Conservation (phyloP, 768 basidiomycete species). For the Tephrocybe sp. region DNA sequence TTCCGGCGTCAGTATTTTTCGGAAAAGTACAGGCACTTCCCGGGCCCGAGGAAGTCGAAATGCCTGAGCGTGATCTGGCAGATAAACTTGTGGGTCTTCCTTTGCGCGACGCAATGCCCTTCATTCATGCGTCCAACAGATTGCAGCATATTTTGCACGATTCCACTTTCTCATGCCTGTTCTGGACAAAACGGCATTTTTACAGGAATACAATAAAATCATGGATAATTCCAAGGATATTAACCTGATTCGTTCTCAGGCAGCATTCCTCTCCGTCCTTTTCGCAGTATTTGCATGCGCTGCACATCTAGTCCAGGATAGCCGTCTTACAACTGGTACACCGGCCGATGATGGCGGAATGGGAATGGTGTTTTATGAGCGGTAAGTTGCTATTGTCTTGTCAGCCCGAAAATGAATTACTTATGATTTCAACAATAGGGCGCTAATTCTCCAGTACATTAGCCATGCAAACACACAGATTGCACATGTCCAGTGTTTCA, state of each 20-base stretch:
- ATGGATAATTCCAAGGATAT: constrained; percentile 69
- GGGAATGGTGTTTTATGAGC: constrained; percentile 89
- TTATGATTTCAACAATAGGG: constrained; percentile 41
- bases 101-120: constrained; percentile 15
- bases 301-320: constrained; percentile 74
- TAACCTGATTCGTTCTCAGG: constrained; percentile 52
- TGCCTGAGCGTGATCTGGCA: constrained; percentile 78
- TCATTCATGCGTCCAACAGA: constrained; percentile 40
- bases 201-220: constrained; percentile 63
- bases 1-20: constrained; percentile 85
- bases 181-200: constrained; percentile 81
- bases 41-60: constrained; percentile 83
- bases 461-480: constrained; percentile 83
- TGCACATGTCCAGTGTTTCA: constrained; percentile 87
- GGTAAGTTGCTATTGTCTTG: constrained; percentile 42
- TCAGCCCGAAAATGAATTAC: constrained; percentile 10
- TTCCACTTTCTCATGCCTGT: constrained; percentile 89
- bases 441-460: constrained; percentile 89
- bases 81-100: constrained; percentile 71
- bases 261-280: constrained; percentile 76
- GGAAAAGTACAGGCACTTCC: constrained; percentile 83
- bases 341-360: constrained; percentile 75
- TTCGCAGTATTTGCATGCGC: constrained; percentile 93
- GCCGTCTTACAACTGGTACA: constrained; percentile 55
- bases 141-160: constrained; percentile 83